Conservation (phyloP, 2,329 filamentous ascomycete genomes). For the Lithohypha guttulata region DNA sequence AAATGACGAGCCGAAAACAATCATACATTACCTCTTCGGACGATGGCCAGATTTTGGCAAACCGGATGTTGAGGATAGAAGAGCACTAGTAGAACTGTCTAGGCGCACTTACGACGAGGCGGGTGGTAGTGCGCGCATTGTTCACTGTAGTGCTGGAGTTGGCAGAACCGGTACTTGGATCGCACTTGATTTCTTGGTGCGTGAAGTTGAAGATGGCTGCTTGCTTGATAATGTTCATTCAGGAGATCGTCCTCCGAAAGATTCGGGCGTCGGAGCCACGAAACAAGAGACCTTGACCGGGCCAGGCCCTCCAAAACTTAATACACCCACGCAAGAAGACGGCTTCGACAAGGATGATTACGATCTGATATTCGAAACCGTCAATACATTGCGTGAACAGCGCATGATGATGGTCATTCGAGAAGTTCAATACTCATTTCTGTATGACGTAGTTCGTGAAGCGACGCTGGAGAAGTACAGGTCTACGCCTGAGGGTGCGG, state of each 20-base stretch:
- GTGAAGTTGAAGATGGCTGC: constrained; percentile 66
- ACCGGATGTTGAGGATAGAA: constrained; percentile 47
- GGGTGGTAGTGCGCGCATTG: constrained; percentile 60
- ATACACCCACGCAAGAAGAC: constrained; percentile 14
- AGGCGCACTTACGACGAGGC: constrained; percentile 36
- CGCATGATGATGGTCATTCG: constrained; percentile 93
- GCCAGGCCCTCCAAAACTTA: constrained; percentile 24
- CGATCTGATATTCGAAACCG: constrained; percentile 67
- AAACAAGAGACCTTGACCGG: constrained; percentile 17
- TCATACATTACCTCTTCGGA: constrained; percentile 78
- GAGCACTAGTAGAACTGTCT: constrained; percentile 42
- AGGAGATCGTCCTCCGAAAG: background rate
- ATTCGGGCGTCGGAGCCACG: background rate
- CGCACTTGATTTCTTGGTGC: constrained; percentile 79
- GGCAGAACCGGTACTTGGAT: constrained; percentile 94
- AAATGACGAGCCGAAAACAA: constrained; percentile 46
- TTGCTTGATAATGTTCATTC: constrained; percentile 35
- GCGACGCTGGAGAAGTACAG: constrained; percentile 57
- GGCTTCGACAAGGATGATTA: constrained; percentile 31
- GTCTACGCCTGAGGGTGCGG: constrained; percentile 16
- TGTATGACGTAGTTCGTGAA: constrained; percentile 76
- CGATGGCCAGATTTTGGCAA: constrained; percentile 88
- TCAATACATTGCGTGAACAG: constrained; percentile 73
- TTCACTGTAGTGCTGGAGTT: constrained; percentile 85
- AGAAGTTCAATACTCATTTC: constrained; percentile 70